Evolutionary conservation across 2,329 filamentous ascomycete species (phyloP), one percentile per base, ranked within the genome.

Genomic region (Stachybotrys elegans): DNA sequence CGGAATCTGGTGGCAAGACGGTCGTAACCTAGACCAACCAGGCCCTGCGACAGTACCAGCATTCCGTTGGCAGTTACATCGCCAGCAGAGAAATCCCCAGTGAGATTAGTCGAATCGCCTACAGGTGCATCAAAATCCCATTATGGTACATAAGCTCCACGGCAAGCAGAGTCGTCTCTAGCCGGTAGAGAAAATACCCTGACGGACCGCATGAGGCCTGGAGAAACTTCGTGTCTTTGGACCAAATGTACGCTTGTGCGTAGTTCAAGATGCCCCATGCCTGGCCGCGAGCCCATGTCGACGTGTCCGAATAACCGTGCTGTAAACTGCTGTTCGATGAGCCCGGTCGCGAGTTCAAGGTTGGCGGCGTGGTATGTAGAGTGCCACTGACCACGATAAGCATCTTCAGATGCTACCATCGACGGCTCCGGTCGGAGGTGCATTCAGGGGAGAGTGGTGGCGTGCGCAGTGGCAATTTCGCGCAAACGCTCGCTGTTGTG

Each of bases 231-330:
- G 46, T 20, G 4, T 71, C 63, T 14, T 67, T 68, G 0, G 72
- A 75, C 69, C 70, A 75, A 20, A 53, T 58, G 44, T 73, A 75
- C 0, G 68, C 70, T 48, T 75, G 72, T 1, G 70, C 61, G 42
- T 71, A 76, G 0, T 72, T 72, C 34, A 73, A 56, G 7, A 75
- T 68, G 0, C 63, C 65, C 72, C 72, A 77, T 0, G 70, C 68
- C 38, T 40, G 38, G 4, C 73, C 73, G 2, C 73, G 61, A 1
- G 67, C 58, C 73, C 73, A 76, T 1, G 70, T 74, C 1, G 69
- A 74, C 13, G 59, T 51, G 40, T 71, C 64, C 4, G 55, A 50
- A 51, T 68, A 69, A 3, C 73, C 73, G 46, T 77, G 66, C 67
- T 0, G 72, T 76, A 46, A 67, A 58, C 9, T 62, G 62, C 22